Evolutionary conservation across 208 protist genomes (phyloP).

Genomic region (Balamuthia mandrillaris): DNA sequence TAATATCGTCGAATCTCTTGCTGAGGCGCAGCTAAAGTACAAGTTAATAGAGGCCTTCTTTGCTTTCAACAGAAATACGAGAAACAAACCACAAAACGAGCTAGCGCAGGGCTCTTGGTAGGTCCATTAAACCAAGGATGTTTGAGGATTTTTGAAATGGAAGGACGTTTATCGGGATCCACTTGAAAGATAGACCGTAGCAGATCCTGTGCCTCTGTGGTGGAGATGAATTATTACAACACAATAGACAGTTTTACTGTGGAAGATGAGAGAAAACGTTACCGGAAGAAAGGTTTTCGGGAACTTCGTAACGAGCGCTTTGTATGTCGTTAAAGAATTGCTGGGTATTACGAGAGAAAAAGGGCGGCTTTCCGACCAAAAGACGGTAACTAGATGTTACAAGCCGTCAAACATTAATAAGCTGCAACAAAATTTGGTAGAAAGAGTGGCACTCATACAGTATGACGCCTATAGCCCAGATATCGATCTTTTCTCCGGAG

Average conservation of each 20-base stretch:
- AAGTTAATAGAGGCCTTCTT: neutral
- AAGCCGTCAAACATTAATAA: neutral
- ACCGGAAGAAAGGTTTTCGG: conserved; percentile 1
- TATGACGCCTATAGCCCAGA: conserved; percentile 32
- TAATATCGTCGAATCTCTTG: conserved; percentile 7
- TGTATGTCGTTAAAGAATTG: neutral
- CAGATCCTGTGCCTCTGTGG: conserved; percentile 5
- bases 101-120: neutral
- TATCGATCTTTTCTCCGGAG: conserved; percentile 49
- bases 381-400: neutral
- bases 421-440: neutral
- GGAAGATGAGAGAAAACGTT: no score
- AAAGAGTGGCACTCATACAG: neutral
- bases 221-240: no score
- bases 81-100: neutral
- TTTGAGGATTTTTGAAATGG: conserved; percentile 21
- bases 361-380: neutral
- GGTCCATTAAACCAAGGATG: conserved; percentile 13
- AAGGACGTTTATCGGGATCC: neutral
- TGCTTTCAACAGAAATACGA: neutral
- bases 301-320: neutral
- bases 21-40: neutral
- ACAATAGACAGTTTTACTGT: no score
- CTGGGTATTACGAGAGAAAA: conserved; percentile 2
- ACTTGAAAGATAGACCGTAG: neutral